phyloP scores from a whole-genome alignment of 2,329 filamentous ascomycete genomes.

The Botryotinia narcissicola region DNA sequence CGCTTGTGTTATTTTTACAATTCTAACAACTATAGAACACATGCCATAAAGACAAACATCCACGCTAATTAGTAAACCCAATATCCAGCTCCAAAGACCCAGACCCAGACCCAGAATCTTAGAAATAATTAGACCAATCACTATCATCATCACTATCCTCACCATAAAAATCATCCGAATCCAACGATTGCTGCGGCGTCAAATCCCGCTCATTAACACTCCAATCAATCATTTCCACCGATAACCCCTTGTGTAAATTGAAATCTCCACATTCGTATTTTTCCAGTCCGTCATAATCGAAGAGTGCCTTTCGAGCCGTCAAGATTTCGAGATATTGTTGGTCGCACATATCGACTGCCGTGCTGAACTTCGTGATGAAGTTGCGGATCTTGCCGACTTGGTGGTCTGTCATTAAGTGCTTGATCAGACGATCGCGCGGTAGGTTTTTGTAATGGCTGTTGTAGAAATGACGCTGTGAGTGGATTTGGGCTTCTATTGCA shows the following conservation, averaged over 20 bases:
- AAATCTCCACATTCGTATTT: neutral
- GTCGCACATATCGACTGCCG: neutral
- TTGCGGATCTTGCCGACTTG: neutral
- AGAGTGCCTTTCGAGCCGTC: neutral
- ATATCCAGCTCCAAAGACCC: neutral
- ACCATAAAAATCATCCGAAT: neutral
- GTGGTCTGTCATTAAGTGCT: neutral
- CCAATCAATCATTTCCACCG: slow-evolving; percentile 8
- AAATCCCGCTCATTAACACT: neutral
- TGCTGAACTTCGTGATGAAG: neutral
- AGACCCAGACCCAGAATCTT: neutral
- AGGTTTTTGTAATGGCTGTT: neutral
- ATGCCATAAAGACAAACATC: neutral
- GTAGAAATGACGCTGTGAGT: neutral
- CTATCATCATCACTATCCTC: neutral
- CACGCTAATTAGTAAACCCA: neutral
- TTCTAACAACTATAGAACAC: neutral
- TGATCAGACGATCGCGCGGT: neutral
- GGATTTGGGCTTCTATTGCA: neutral
- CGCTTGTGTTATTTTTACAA: neutral
- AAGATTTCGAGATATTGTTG: slow-evolving; percentile 6
- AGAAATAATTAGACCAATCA: neutral
- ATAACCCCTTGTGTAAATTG: neutral
- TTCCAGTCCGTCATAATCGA: neutral
- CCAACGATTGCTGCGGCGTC: neutral